Evolutionary conservation across 1,284 basidiomycete genomes (phyloP).

Genomic region (Anthracocystis panici-leucophaei): DNA sequence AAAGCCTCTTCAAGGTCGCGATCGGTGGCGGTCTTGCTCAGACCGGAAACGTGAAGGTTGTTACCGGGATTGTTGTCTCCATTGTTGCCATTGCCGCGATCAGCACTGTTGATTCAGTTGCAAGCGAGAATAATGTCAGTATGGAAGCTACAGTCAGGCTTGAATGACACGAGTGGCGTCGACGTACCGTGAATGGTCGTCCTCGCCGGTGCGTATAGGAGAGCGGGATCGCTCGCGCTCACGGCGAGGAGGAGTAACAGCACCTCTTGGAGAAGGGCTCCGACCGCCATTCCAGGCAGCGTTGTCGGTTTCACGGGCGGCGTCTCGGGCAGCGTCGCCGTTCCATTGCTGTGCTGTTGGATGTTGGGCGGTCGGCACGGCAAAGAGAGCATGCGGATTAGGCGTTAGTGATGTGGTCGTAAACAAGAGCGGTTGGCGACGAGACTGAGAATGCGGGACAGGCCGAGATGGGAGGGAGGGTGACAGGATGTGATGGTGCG

Average conservation of each 20-base stretch:
- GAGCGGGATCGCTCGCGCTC: conserved; percentile 54
- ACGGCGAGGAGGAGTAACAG: conserved; percentile 52
- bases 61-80: conserved; percentile 84
- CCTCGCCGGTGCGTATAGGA: conserved; percentile 33
- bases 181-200: conserved; percentile 54
- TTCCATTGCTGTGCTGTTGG: conserved; percentile 55
- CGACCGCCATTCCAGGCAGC: conserved; percentile 43
- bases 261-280: conserved; percentile 54
- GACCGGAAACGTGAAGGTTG: conserved; percentile 93
- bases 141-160: background rate
- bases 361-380: conserved; percentile 18
- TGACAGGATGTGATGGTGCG: background rate
- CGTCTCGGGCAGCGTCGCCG: conserved; percentile 57
- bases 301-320: conserved; percentile 54
- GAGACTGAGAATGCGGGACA: conserved; percentile 1
- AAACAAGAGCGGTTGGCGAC: conserved; percentile 10
- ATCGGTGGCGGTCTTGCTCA: conserved; percentile 83
- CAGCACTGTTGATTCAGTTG: conserved; percentile 12
- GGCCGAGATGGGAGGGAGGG: conserved; percentile 5
- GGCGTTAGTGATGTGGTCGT: conserved; percentile 26
- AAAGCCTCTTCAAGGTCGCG: conserved; percentile 89
- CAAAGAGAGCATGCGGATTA: conserved; percentile 30
- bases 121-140: background rate
- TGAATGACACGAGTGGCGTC: too few relatives aligned
- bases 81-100: conserved; percentile 66